These are phyloP conservation scores for Thraustotheca clavata DNA, from an alignment of 352 stramenopile genomes.

Conservation along the genomic window DNA sequence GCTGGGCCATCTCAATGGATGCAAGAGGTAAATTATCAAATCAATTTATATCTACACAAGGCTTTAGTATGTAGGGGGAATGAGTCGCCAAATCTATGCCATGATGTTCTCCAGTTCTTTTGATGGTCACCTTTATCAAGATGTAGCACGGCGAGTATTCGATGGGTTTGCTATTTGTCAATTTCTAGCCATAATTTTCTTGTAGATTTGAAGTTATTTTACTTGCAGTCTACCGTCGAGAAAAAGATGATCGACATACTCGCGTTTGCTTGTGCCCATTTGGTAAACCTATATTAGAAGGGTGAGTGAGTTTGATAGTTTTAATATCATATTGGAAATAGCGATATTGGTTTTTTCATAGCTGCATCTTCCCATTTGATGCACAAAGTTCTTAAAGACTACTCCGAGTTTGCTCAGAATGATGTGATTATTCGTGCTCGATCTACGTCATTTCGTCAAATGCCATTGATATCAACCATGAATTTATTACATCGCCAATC, in stretches of 20 bases:
- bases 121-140: constrained; percentile 39
- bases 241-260: neutral
- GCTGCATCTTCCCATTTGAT: constrained; percentile 39
- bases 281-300: constrained; percentile 34
- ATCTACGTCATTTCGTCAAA: neutral
- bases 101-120: constrained; percentile 54
- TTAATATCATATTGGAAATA: constrained; percentile 19
- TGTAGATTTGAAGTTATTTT: constrained; percentile 17
- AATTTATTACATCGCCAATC: constrained; percentile 11
- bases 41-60: neutral
- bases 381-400: constrained; percentile 35
- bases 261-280: constrained; percentile 9
- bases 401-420: neutral
- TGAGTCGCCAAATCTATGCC: constrained; percentile 57
- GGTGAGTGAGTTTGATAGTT: constrained; percentile 26
- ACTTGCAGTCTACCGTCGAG: constrained; percentile 17
- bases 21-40: constrained; percentile 35
- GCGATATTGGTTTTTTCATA: constrained; percentile 60
- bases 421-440: neutral
- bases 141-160: constrained; percentile 48
- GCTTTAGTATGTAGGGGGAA: constrained; percentile 51
- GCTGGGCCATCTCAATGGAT: constrained; percentile 41
- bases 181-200: neutral
- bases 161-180: constrained; percentile 28
- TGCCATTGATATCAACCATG: constrained; percentile 10